Percentiles rank a stretch among this genome's conserved stretches.
These are phyloP conservation scores for Fusarium sp. DNA, from an alignment of 2,329 filamentous ascomycete genomes.

Conservation along the genomic window DNA sequence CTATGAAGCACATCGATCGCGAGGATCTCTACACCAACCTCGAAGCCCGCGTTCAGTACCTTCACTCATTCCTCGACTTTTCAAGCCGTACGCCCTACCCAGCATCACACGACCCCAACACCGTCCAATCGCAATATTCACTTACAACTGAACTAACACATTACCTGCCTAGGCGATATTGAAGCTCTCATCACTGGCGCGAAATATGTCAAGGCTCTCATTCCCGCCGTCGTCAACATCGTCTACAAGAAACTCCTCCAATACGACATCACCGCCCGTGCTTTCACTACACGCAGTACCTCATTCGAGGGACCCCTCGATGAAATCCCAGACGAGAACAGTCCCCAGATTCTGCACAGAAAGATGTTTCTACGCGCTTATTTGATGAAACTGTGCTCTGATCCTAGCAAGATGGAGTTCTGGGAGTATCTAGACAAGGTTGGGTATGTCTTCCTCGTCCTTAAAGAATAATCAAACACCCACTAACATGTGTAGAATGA, in stretches of 20 bases:
- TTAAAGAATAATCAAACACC: neutral
- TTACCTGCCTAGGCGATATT: constrained; percentile 69
- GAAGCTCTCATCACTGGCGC: constrained; percentile 75
- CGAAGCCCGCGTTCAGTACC: constrained; percentile 76
- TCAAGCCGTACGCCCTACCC: constrained; percentile 67
- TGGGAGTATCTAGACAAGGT: constrained; percentile 90
- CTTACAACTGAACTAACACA: constrained; percentile 18
- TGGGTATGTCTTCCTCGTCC: constrained; percentile 63
- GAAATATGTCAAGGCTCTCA: constrained; percentile 84
- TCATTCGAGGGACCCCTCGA: constrained; percentile 77
- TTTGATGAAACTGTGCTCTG: constrained; percentile 78
- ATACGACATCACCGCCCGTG: constrained; percentile 84
- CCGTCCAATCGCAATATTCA: neutral
- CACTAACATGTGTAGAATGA: constrained; percentile 64
- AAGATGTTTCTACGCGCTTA: constrained; percentile 86
- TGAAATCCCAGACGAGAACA: constrained; percentile 72
- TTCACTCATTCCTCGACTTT: constrained; percentile 83
- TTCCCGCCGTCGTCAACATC: constrained; percentile 85
- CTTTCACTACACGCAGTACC: constrained; percentile 73
- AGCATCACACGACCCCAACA: neutral
- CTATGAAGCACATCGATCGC: constrained; percentile 73
- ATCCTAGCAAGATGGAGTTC: constrained; percentile 80
- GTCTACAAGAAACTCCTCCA: constrained; percentile 85
- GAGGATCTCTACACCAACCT: constrained; percentile 78
- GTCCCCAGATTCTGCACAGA: constrained; percentile 79